Conservation (phyloP, 768 basidiomycete genomes). For the Candolleomyces eurysporus region DNA sequence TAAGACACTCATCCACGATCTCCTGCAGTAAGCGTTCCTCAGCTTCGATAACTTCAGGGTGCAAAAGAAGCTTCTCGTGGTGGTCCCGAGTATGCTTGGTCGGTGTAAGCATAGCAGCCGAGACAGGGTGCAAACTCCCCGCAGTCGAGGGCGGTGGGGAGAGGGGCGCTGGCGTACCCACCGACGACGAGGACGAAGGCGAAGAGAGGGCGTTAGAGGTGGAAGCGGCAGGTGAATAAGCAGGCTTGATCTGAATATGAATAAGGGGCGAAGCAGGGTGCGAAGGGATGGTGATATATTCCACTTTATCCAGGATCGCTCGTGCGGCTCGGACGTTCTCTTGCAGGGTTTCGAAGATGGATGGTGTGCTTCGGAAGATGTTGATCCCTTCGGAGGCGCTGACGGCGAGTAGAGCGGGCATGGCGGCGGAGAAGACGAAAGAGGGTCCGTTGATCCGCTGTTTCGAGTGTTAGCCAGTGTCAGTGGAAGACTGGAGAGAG, state of each 20-base stretch:
- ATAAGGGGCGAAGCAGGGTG: conserved; percentile 86
- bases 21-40: conserved; percentile 89
- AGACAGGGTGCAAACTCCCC: conserved; percentile 19
- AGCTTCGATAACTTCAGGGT: conserved; percentile 44
- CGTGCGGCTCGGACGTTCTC: conserved; percentile 80
- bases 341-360: conserved; percentile 71
- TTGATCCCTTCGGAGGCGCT: conserved; percentile 85
- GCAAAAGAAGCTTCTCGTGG: conserved; percentile 38
- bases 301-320: conserved; percentile 75
- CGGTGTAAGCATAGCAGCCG: conserved; percentile 13
- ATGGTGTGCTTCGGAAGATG: conserved; percentile 71
- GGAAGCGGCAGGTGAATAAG: too few species aligned
- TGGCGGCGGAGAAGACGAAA: conserved; percentile 94
- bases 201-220: too few species aligned
- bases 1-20: conserved; percentile 83
- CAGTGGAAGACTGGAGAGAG: background rate
- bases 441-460: conserved; percentile 94
- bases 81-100: conserved; percentile 43
- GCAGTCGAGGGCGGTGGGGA: conserved; percentile 18
- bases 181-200: too few species aligned
- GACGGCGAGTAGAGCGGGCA: conserved; percentile 88
- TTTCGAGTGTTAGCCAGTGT: background rate
- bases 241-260: conserved; percentile 60
- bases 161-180: conserved; percentile 21
- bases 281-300: conserved; percentile 80